Conservation (phyloP, 176 grass and related monocot genomes). For the Poa pratensis region DNA sequence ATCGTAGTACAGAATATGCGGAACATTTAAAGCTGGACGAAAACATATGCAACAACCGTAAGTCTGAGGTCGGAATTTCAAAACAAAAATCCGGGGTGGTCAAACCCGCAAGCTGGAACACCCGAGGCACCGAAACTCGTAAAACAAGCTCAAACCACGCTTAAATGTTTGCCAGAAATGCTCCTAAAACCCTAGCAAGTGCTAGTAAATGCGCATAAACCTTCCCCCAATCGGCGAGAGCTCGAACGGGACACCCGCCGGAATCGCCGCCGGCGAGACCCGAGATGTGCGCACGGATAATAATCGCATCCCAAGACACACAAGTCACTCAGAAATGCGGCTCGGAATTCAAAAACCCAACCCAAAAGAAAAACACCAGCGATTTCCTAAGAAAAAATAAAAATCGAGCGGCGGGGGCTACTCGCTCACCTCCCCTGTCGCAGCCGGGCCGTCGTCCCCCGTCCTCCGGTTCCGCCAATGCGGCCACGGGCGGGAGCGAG, state of each 20-base stretch:
- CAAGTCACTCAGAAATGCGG: background rate
- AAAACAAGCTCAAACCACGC: background rate
- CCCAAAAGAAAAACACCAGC: background rate
- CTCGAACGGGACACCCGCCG: background rate
- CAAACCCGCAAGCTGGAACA: background rate
- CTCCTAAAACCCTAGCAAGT: conserved; percentile 13
- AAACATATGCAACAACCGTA: background rate
- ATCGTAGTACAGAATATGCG: background rate
- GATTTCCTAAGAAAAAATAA: background rate
- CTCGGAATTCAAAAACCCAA: conserved; percentile 18
- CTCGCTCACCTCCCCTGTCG: conserved; percentile 46
- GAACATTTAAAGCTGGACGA: conserved; percentile 25
- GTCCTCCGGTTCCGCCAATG: conserved; percentile 29
- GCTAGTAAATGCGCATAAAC: conserved; percentile 2
- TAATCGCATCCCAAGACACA: background rate
- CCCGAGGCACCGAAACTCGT: background rate
- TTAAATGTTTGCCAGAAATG: background rate
- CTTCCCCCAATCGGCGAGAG: background rate
- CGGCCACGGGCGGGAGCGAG: conserved; percentile 25
- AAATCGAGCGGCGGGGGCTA: background rate
- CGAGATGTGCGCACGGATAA: background rate
- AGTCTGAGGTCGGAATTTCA: background rate
- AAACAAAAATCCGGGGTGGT: conserved; percentile 22
- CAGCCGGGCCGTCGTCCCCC: background rate
- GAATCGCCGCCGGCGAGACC: background rate